Evolutionary conservation across 768 basidiomycete genomes (phyloP).

Genomic region (Boletus vinaceobasis): DNA sequence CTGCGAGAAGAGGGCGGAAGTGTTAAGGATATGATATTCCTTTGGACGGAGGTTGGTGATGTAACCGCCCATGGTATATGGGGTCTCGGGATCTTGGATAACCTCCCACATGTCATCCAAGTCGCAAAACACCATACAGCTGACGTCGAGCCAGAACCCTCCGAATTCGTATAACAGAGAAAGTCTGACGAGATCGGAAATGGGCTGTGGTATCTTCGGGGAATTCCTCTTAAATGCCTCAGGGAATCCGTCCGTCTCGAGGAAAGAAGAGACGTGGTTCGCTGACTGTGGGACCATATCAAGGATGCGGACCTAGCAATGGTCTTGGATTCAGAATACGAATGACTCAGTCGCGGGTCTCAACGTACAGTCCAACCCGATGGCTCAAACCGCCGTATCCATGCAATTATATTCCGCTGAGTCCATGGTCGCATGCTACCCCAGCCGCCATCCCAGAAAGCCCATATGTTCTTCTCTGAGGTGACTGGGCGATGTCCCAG

Average conservation of each 20-base stretch:
- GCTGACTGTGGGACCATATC: not conserved
- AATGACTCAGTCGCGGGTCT: not conserved
- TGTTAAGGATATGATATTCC: conserved; percentile 3
- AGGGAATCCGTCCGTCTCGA: not conserved
- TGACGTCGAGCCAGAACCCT: conserved; percentile 5
- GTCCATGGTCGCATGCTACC: not conserved
- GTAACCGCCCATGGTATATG: conserved; percentile 1
- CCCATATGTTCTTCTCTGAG: conserved; percentile 2
- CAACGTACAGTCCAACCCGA: conserved; percentile 3
- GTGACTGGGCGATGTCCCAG: not conserved
- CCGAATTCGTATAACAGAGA: conserved; percentile 1
- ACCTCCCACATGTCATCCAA: not conserved
- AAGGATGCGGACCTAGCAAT: not conserved
- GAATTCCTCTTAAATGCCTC: not conserved
- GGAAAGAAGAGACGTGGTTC: conserved; percentile 1
- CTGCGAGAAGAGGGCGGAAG: conserved; percentile 2
- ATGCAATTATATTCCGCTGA: not conserved
- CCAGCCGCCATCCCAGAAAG: not conserved
- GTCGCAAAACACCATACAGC: conserved; percentile 2
- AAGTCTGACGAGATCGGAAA: conserved; percentile 1
- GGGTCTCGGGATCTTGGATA: not conserved
- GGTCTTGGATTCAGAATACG: not conserved
- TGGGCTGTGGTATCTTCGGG: not conserved
- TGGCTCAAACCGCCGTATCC: conserved; percentile 1
- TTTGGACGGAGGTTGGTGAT: conserved; percentile 4